Conservation (phyloP, 148 eudicot species). For the Cornus controversa region DNA sequence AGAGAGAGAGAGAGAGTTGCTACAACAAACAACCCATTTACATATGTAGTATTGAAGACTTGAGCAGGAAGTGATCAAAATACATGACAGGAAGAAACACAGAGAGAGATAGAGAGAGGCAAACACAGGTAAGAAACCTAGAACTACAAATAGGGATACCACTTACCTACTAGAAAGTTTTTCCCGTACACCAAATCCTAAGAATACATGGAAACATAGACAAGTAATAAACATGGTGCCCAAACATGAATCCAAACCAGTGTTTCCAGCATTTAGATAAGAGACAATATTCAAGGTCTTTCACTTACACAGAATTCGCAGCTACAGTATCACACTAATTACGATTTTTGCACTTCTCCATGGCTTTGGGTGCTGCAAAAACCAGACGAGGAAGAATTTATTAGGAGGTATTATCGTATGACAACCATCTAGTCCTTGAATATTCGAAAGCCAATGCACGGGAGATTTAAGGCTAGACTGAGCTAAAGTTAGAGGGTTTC, state of each 20-base stretch:
- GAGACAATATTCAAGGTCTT: background rate
- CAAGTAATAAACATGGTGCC: background rate
- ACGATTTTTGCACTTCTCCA: slow-evolving; percentile 29
- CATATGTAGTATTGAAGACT: slow-evolving; percentile 7
- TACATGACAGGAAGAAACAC: slow-evolving; percentile 5
- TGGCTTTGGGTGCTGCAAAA: slow-evolving; percentile 33
- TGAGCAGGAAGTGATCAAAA: slow-evolving; percentile 3
- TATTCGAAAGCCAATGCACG: no score
- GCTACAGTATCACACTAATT: slow-evolving; percentile 5
- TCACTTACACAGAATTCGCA: background rate
- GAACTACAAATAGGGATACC: background rate
- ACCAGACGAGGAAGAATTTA: background rate
- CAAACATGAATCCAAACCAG: slow-evolving; percentile 2
- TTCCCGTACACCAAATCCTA: background rate
- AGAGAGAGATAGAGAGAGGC: slow-evolving; percentile 10
- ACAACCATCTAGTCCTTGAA: background rate
- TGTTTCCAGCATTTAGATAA: background rate
- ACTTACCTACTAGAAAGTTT: background rate
- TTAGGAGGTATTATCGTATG: background rate
- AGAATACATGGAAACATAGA: slow-evolving; percentile 3
- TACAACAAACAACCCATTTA: slow-evolving; percentile 10
- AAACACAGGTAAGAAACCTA: background rate
- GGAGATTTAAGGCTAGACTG: no score
- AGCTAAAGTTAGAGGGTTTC: no score
- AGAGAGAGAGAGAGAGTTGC: slow-evolving; percentile 3